Evolutionary conservation across 176 grass and related monocot genomes (phyloP), one percentile per base, ranked within the genome.

Genomic region (Carex littledalei): DNA sequence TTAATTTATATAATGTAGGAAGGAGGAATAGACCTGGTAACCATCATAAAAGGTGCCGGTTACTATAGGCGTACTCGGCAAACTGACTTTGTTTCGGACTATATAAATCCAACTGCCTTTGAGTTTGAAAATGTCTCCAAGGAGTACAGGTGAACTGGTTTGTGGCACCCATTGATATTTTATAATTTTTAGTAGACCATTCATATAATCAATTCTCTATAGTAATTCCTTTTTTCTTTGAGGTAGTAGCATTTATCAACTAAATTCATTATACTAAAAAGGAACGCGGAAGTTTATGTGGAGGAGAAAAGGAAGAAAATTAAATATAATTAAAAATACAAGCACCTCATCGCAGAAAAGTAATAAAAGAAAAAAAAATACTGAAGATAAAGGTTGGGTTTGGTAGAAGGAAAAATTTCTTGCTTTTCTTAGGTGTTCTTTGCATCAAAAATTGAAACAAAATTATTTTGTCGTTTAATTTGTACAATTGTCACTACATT

Each of bases 41-140:
- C 91, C 21, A 72, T 84, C 41, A 88, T 98, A 60, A 98, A 92
- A 81, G 95, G 95, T 64, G 89, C 91, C 63, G 87, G 91, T 84
- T 90, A 85, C 76, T 98, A 94, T 76, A 90, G 95, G 50, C 93
- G 92, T 83, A 88, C 92, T 53, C 74, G 34, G 50, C 85, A 90
- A 82, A 84, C 71, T 0, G 91, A 98, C 71, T 89, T 91, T 55
- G 85, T 98, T 45, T 86, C 75, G 15, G 93, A 98, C 49, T 98
- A 86, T 86, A 26, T 93, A 83, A 84, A 84, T 22, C 89, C 78
- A 80, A 98, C 93, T 60, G 64, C 63, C 82, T n/a, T 86, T 47
- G 95, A 98, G 73, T 78, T 94, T 63, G 16, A 90, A 62, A 87
- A 75, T 67, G 85, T 20, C 59, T 54, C 55, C 8, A 65, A 94